These are phyloP conservation scores for Blastocystis sp. DNA, from an alignment of 352 stramenopile species.

Conservation along the genomic window DNA sequence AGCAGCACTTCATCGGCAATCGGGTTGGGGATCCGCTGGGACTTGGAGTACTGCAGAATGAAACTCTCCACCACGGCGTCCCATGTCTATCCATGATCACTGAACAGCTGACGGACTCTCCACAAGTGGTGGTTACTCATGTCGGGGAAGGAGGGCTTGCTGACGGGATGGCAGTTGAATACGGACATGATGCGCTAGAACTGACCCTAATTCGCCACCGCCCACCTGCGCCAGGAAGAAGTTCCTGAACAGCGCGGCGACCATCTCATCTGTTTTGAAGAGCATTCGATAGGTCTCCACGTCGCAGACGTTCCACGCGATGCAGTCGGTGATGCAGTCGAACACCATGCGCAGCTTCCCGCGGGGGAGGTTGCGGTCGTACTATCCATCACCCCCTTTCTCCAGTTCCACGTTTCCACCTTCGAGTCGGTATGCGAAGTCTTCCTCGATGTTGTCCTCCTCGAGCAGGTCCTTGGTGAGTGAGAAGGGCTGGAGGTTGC, in stretches of 20 bases:
- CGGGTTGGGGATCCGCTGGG: not conserved
- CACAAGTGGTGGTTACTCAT: constrained; percentile 32
- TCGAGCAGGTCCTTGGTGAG: not conserved
- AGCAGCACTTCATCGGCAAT: not conserved
- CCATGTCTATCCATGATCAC: constrained; percentile 34
- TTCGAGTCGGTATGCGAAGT: constrained; percentile 58
- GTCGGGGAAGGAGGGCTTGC: constrained; percentile 47
- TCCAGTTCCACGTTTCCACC: not conserved
- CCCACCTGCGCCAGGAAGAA: constrained; percentile 76
- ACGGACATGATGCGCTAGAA: constrained; percentile 34
- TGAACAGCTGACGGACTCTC: constrained; percentile 5
- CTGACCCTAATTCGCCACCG: no score
- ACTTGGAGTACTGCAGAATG: constrained; percentile 12
- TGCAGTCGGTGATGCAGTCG: constrained; percentile 99
- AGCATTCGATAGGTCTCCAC: constrained; percentile 92
- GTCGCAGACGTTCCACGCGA: constrained; percentile 97
- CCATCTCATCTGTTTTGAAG: constrained; percentile 97
- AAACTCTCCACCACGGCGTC: constrained; percentile 60
- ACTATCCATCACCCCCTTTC: not conserved
- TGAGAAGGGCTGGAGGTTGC: constrained; percentile 32
- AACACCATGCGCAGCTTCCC: constrained; percentile 99
- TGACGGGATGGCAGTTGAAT: constrained; percentile 64
- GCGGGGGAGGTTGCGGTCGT: constrained; percentile 86
- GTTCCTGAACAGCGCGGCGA: constrained; percentile 94
- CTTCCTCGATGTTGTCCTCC: constrained; percentile 60